Evolutionary conservation across 78 protist species (phyloP), one percentile per base, ranked within the genome.

Genomic region (Tieghemostelium lacteum): DNA sequence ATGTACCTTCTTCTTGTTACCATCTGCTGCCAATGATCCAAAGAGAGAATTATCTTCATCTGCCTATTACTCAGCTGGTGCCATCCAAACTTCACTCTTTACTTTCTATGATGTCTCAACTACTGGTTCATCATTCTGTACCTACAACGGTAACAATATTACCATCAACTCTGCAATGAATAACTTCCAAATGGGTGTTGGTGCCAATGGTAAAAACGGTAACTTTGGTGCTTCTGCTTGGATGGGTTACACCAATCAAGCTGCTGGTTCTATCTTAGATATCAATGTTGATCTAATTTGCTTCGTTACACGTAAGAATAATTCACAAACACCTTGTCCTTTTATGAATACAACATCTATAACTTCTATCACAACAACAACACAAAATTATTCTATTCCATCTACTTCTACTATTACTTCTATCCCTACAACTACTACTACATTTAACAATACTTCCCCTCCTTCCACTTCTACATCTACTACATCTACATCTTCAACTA

Each of bases 181-280:
- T 26, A 57, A 39, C 50, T 22, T 69, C 17, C 91, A 83, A 83
- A 31, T 71, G 10, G 91, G 91, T 60, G 31, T 12, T 7, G 91
- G 91, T 70, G 91, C 80, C 14, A 58, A 55, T 1, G 91, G 91
- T 40, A 83, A 83, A 60, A 83, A 83, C 34, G n/a, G 33, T 22
- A 67, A 83, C 78, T 83, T 57, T 70, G 91, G 91, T 55, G 26
- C 34, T n/a, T 55, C 73, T n/a, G 77, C 29, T 6, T 83, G 91
- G 91, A 19, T 83, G 4, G 50, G 24, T 36, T 77, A 37, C 54
- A 54, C 71, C 5, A 69, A 77, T 65, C 33, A 33, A 19, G 45
- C 66, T 37, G 14, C 45, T 55, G 16, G 5, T 16, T 4, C 20
- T 10, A 12, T 3, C 39, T 60, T 83, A 31, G 91, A 83, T 83